phyloP scores from a whole-genome alignment of 164 flowering plant species.

The Paratinospora sagittata region DNA sequence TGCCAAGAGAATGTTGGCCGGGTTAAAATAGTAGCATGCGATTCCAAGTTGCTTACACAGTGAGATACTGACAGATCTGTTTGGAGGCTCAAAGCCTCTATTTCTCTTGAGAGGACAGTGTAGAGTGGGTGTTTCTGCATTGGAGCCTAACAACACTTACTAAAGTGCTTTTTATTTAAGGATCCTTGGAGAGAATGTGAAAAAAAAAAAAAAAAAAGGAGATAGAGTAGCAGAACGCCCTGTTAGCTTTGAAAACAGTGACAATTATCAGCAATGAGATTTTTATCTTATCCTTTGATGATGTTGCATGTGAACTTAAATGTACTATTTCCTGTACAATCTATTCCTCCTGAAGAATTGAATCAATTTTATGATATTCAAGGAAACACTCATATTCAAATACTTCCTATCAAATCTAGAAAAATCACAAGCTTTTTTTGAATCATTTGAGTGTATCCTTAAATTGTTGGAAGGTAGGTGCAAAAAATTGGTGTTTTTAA shows the following conservation, averaged over 20 bases:
- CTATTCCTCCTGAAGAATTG: background rate
- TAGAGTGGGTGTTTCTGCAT: background rate
- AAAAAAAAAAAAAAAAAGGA: too few species aligned
- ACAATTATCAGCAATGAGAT: background rate
- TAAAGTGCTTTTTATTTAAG: background rate
- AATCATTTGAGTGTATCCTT: background rate
- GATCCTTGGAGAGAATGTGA: background rate
- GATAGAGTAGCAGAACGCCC: background rate
- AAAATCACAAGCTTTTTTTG: background rate
- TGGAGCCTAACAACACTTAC: background rate
- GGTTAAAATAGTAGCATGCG: conserved; percentile 71
- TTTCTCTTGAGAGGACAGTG: background rate
- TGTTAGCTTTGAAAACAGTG: conserved; percentile 1
- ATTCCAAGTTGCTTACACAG: conserved; percentile 58
- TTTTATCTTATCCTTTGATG: background rate
- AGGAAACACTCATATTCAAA: background rate
- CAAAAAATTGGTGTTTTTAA: too few species aligned
- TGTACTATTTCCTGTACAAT: background rate
- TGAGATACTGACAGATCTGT: background rate
- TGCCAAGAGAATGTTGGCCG: conserved; percentile 37
- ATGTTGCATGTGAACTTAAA: background rate
- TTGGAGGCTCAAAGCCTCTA: background rate
- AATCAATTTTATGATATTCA: background rate
- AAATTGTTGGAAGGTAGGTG: too few species aligned
- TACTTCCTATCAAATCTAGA: background rate